Conservation (phyloP, 257 asterid species). For the Solanum pimpinellifolium region DNA sequence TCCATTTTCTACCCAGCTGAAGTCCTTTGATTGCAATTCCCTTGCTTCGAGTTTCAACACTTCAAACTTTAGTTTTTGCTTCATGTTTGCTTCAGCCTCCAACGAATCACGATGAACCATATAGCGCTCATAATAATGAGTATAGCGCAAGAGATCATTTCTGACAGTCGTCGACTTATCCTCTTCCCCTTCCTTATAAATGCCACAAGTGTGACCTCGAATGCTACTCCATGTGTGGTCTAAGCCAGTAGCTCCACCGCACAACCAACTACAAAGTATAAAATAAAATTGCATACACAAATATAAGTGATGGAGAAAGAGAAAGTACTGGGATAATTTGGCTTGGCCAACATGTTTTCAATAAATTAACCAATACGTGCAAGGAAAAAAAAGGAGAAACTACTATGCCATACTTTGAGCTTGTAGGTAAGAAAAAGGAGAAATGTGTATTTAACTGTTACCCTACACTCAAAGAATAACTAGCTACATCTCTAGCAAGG, state of each 20-base stretch:
- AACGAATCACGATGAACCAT: slow-evolving; percentile 34
- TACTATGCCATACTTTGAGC: neutral
- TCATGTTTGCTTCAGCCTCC: slow-evolving; percentile 23
- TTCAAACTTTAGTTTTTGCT: slow-evolving; percentile 14
- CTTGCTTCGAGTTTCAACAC: slow-evolving; percentile 8
- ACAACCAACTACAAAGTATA: slow-evolving; percentile 39
- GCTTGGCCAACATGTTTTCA: neutral
- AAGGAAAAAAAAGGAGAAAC: neutral
- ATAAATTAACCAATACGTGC: neutral
- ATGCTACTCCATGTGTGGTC: slow-evolving; percentile 22
- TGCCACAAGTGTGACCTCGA: slow-evolving; percentile 36
- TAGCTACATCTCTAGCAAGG: neutral
- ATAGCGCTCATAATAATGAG: slow-evolving; percentile 29
- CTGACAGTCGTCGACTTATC: slow-evolving; percentile 3
- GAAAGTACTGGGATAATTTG: neutral
- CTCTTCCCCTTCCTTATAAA: slow-evolving; percentile 18
- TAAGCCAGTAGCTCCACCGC: slow-evolving; percentile 45
- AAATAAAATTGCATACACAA: neutral
- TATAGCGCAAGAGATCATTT: slow-evolving; percentile 25
- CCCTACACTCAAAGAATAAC: neutral
- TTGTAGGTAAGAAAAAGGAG: neutral
- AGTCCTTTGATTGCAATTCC: slow-evolving; percentile 14
- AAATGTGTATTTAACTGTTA: neutral
- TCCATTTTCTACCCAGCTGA: slow-evolving; percentile 35
- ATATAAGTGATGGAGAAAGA: neutral